These are phyloP conservation scores for Hanseniaspora occidentalis DNA, from an alignment of 805 yeast genomes.

Conservation along the genomic window DNA sequence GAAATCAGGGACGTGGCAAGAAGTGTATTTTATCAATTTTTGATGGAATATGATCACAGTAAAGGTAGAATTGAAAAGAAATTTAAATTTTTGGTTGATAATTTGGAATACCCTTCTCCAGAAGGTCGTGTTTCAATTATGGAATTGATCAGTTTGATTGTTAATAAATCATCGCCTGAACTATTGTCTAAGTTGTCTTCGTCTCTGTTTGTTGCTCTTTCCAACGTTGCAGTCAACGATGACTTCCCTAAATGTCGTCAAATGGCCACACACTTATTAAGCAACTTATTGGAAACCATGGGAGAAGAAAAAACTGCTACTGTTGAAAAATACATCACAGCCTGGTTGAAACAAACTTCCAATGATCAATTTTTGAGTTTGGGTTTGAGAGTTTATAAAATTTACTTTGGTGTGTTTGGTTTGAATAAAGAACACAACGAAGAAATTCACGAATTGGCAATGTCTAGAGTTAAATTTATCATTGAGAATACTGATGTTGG, in stretches of 20 bases:
- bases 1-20: constrained; percentile 79
- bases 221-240: constrained; percentile 68
- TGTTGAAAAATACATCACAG: constrained; percentile 27
- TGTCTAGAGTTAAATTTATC: constrained; percentile 22
- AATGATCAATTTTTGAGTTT: constrained; percentile 49
- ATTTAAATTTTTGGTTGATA: constrained; percentile 66
- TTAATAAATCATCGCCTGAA: constrained; percentile 51
- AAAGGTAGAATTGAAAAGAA: constrained; percentile 72
- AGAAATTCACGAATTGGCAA: constrained; percentile 31
- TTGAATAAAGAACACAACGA: constrained; percentile 14
- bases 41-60: constrained; percentile 93
- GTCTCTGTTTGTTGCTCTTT: constrained; percentile 72
- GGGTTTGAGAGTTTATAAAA: constrained; percentile 60
- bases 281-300: constrained; percentile 40
- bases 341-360: constrained; percentile 53
- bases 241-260: constrained; percentile 70
- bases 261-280: constrained; percentile 56
- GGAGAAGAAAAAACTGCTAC: constrained; percentile 23
- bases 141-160: constrained; percentile 67
- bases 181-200: constrained; percentile 49
- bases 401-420: constrained; percentile 41
- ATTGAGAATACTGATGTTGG: constrained; percentile 27
- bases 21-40: constrained; percentile 67
- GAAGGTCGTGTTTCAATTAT: constrained; percentile 81
- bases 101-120: constrained; percentile 73